Evolutionary conservation across 148 eudicot genomes (phyloP).

Genomic region (Limonium bicolor): DNA sequence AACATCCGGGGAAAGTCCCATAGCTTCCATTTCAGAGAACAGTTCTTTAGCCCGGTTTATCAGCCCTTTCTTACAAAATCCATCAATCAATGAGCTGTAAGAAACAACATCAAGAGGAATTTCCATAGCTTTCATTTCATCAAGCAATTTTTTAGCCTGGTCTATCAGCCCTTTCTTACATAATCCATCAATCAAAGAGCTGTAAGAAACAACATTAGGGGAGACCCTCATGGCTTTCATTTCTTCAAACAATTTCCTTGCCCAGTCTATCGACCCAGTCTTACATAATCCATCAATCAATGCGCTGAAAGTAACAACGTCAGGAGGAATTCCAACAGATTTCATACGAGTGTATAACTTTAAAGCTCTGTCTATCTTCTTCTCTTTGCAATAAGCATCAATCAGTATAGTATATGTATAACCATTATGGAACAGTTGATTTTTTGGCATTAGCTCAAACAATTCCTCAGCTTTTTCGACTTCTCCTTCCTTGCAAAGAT

Average conservation of each 20-base stretch:
- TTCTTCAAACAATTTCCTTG: no score
- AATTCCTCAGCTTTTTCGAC: conserved; percentile 4
- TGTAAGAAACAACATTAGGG: no score
- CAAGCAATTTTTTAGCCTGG: no score
- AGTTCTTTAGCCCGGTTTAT: conserved; percentile 6
- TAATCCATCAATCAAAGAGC: no score
- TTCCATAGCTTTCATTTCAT: no score
- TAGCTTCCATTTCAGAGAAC: not conserved
- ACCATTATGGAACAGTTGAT: not conserved
- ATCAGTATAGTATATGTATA: conserved; percentile 1
- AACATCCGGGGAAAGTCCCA: conserved; percentile 3
- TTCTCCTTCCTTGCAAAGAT: conserved; percentile 6
- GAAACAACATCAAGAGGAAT: not conserved
- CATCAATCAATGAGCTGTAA: conserved; percentile 2
- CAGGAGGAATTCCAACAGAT: no score
- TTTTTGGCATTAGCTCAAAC: conserved; percentile 7
- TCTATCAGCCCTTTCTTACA: no score
- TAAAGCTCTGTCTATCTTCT: not conserved
- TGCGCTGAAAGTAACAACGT: no score
- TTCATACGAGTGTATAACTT: no score
- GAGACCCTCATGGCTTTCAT: no score
- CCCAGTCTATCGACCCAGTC: no score
- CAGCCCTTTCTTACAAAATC: conserved; percentile 8
- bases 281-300: no score
- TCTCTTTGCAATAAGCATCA: not conserved